Evolutionary conservation across 1,284 basidiomycete genomes (phyloP), one percentile per base, ranked within the genome.

Genomic region (Ceratobasidium sp.): DNA sequence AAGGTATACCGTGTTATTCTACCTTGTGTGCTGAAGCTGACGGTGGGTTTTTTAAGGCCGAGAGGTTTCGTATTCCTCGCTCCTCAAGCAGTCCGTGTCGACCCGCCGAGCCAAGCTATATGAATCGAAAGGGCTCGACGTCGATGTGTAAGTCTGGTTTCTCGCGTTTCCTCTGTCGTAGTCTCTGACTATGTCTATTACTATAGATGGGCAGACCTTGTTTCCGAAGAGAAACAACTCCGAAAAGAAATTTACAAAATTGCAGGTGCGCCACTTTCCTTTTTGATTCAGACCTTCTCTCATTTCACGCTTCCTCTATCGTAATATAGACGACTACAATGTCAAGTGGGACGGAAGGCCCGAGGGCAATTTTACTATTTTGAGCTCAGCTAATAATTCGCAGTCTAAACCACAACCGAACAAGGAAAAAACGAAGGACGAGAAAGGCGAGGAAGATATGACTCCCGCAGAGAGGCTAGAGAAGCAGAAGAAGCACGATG

Each of bases 1-100:
- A 71, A 50, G 7, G 23, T 56, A 42, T 28, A 23, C 44, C 26
- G 80, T 81, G 3, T 83, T 83, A 77, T 79, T 80, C 44, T 80
- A 78, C 88, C 87, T 88, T 90, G 90, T 82, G 84, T 90, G 2
- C 91, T n/a, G n/a, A n/a, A n/a, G n/a, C n/a, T n/a, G n/a, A n/a
- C n/a, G n/a, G n/a, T n/a, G n/a, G n/a, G n/a, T n/a, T n/a, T n/a
- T 91, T 82, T 90, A 90, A 83, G 91, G 91, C 28, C 88, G 90
- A 20, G 91, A 93, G 84, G 91, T 93, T 0, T 91, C 90, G 0
- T 92, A 92, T 81, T 88, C 90, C 3, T 91, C 91, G 44, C 86
- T 92, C 0, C 85, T 93, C 23, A 84, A 86, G 69, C 83, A 86
- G 13, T 91, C 89, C 3, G 87, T 92, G 44, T 90, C 89, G 1